These are phyloP conservation scores for Powellomyces hirtus DNA, from an alignment of 192 early-diverging fungal genomes.

Conservation along the genomic window DNA sequence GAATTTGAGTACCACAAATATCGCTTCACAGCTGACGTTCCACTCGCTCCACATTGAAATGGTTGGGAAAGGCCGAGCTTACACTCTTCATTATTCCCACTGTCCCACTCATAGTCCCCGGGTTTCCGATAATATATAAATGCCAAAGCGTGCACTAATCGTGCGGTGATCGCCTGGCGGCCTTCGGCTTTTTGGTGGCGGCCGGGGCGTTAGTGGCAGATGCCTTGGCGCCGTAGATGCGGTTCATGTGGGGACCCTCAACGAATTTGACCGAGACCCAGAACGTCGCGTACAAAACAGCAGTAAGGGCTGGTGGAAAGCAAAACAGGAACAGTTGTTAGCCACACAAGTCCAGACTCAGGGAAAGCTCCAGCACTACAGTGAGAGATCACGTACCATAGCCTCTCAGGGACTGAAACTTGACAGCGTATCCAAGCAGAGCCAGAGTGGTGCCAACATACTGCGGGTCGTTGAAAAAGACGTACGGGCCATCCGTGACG, in stretches of 20 bases:
- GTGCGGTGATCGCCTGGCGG: too few species aligned
- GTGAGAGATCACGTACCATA: conserved; percentile 27
- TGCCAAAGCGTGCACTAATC: too few species aligned
- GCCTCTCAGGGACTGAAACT: conserved; percentile 48
- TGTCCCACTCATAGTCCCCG: too few species aligned
- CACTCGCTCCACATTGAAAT: not conserved
- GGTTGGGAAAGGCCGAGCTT: too few species aligned
- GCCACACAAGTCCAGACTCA: not conserved
- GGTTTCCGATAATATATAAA: too few species aligned
- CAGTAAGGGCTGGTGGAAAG: conserved; percentile 33
- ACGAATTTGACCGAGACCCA: conserved; percentile 52
- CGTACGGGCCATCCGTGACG: conserved; percentile 53
- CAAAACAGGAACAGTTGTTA: not conserved
- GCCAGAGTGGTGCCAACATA: conserved; percentile 56
- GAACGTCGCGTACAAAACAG: conserved; percentile 48
- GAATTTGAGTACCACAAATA: conserved; percentile 10
- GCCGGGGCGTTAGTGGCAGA: too few species aligned
- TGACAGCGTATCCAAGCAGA: conserved; percentile 51
- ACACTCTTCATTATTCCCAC: too few species aligned
- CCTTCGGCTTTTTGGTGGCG: too few species aligned
- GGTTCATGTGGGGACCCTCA: conserved; percentile 43
- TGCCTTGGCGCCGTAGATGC: conserved; percentile 28
- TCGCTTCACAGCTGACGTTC: not conserved
- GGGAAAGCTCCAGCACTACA: too few species aligned
- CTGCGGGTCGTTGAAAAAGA: conserved; percentile 54